Evolutionary conservation across 2,329 filamentous ascomycete species (phyloP), one percentile per base, ranked within the genome.

Genomic region (Madurella mycetomatis): DNA sequence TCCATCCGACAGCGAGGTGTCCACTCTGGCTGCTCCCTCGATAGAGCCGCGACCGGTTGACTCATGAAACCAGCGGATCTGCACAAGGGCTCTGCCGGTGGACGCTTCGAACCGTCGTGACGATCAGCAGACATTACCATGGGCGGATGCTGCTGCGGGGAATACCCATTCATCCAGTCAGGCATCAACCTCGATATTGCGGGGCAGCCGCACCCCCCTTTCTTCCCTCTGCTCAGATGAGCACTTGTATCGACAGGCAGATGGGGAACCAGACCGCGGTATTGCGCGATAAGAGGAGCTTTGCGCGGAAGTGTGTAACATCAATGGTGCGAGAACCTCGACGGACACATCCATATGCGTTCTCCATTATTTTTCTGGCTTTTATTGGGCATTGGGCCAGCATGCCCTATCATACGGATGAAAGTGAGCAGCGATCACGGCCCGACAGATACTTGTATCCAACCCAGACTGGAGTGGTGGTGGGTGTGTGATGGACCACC

Each of bases 41-140:
- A 48, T 16, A 31, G 39, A 12, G 16, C 40, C 2, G 30, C 47
- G 43, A 31, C 51, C 45, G 46, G 39, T 55, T 57, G 55, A 57
- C 34, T 57, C 55, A 57, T 46, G 49, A 41, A 51, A 43, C 52
- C 41, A 45, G 41, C 55, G 47, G 37, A 57, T 51, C 50, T 25
- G 41, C 16, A 41, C 47, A 39, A 39, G 47, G 17, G 31, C 12
- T 32, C 8, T 32, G 31, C 49, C 47, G 43, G 30, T 47, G 18
- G 25, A 25, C 25, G 25, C 25, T 25, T 25, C 25, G 25, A 25
- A 25, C 25, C 25, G 25, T 7, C 25, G 25, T 25, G n/a, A 25
- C 25, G 25, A 25, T 25, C 25, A 25, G 25, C 25, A 25, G 25
- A 25, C 25, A 25, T 15, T 18, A 11, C 17, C 2, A 43, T 16